phyloP scores from a whole-genome alignment of 2,329 filamentous ascomycete species.

The Colletotrichum sp. region DNA sequence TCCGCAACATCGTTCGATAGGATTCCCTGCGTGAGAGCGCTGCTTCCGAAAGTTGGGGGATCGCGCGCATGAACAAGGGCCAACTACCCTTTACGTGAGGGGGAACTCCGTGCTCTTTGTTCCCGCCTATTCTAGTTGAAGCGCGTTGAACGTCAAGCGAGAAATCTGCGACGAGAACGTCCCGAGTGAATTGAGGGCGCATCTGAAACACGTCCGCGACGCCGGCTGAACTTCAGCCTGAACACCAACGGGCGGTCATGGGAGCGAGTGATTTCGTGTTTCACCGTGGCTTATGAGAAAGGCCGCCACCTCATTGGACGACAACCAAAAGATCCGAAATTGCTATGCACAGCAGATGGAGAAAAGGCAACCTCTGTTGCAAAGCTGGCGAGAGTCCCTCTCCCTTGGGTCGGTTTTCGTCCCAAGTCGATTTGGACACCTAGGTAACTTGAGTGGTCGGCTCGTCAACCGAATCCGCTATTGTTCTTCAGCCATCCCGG shows the following conservation, averaged over 20 bases:
- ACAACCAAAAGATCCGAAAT: neutral
- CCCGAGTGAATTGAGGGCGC: neutral
- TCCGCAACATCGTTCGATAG: neutral
- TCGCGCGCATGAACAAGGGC: constrained; percentile 2
- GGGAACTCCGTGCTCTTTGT: neutral
- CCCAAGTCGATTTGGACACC: neutral
- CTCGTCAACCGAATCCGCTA: neutral
- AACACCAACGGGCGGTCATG: neutral
- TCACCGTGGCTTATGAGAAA: neutral
- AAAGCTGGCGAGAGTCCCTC: neutral
- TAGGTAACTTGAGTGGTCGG: neutral
- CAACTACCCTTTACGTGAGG: neutral
- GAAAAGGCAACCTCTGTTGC: neutral
- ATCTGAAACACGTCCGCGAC: constrained; percentile 22
- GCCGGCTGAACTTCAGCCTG: constrained; percentile 12
- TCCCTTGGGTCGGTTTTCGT: neutral
- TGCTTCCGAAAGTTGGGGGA: neutral
- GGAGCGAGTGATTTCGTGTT: constrained; percentile 1
- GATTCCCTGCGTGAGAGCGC: neutral
- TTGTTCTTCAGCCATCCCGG: neutral
- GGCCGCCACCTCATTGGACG: neutral
- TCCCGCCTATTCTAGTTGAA: neutral
- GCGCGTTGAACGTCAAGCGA: constrained; percentile 6
- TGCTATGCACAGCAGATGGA: neutral
- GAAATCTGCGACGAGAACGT: neutral